Base-by-base conservation (phyloP, 805 yeast species). In the Teunomyces tritomae region DNA sequence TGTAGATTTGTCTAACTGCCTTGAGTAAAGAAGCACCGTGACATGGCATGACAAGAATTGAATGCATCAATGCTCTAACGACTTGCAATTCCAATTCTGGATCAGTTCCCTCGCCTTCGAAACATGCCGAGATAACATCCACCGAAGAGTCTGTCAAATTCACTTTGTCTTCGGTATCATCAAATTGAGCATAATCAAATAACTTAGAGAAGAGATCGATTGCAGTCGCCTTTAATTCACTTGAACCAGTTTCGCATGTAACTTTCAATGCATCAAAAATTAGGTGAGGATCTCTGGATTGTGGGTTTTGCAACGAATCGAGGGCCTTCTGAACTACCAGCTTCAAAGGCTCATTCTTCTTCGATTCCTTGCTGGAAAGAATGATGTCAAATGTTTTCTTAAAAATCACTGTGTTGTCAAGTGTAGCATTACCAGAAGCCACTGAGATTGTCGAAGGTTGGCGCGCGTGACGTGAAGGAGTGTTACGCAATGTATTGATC, bases 1-100 rank as follows among this genome's bases (percentile, higher is more conserved):
- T 91, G 71, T 94, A 94, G 26, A 92, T 89, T 59, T 89, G 96
- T 65, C 98, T 81, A 32, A 95, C 85, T 0, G 98, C 97, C 61
- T 87, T 89, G 51, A 94, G 73, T 45, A 94, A 73, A 1, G 91
- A 82, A 7, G 90, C 87, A 2, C 98, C 98, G 61, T 94, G 99
- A 16, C 90, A 89, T 26, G 91, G 87, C 65, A 87, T 76, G 52
- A 89, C 87, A 29, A 92, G 74, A 11, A 90, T 85, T 44, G 96
- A 92, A 52, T 94, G 89, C 63, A 92, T 85, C 44, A 95, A 73
- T 0, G 97, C 97, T 59, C 96, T 83, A 28, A 92, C 86, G 9
- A 94, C 92, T 68, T 95, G 99, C 48, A 94, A 70, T 70, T 95
- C 99, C 29, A 95, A 82, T 48, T 79, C 83, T 20, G 87, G 87